phyloP scores from a whole-genome alignment of 2,329 filamentous ascomycete genomes.

The Diaporthe australafricana region DNA sequence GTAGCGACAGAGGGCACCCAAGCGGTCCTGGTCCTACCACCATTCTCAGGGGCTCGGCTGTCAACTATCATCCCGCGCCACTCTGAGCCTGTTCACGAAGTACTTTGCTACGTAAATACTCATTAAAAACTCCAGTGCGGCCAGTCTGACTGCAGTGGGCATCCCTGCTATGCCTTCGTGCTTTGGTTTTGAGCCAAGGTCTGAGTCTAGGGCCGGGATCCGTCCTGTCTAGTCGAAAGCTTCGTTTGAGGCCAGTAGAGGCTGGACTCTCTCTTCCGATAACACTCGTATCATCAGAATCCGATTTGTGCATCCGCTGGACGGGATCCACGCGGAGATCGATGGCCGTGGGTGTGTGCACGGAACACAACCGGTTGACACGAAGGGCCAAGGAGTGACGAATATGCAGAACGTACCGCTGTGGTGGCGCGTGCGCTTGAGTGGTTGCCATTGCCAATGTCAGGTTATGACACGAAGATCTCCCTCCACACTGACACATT shows the following conservation, averaged over 20 bases:
- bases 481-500: neutral
- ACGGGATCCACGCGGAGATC: neutral
- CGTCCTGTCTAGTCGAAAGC: neutral
- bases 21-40: slow-evolving; percentile 6
- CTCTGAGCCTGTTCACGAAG: neutral
- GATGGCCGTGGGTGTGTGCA: slow-evolving; percentile 5
- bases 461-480: slow-evolving; percentile 2
- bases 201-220: neutral
- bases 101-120: neutral
- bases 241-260: neutral
- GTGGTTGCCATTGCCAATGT: neutral
- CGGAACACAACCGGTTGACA: slow-evolving; percentile 19
- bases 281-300: neutral
- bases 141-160: neutral
- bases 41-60: slow-evolving; percentile 16
- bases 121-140: neutral
- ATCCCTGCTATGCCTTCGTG: neutral
- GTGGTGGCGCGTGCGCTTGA: slow-evolving; percentile 7
- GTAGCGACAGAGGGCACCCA: slow-evolving; percentile 3
- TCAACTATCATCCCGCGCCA: neutral
- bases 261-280: neutral
- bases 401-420: slow-evolving; percentile 13
- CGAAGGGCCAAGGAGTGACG: slow-evolving; percentile 2
- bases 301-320: neutral
- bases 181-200: slow-evolving; percentile 9